Conservation (phyloP, 2,329 filamentous ascomycete genomes). For the Fusarium aywerte region DNA sequence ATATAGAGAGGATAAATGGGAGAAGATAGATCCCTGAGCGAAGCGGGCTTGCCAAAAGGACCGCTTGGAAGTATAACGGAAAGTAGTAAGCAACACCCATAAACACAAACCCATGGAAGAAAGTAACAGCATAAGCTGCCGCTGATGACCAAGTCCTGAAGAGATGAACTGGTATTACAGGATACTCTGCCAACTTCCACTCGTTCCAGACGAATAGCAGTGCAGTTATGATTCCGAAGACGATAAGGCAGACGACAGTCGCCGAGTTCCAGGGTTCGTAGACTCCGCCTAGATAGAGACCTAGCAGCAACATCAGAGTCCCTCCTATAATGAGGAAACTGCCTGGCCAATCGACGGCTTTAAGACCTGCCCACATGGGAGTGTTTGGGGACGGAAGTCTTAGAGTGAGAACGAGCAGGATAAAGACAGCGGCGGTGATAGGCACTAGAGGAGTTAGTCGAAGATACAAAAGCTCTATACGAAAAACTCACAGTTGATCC, state of each 20-base stretch:
- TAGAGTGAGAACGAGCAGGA: constrained; percentile 70
- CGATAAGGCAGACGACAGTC: constrained; percentile 69
- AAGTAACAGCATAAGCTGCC: constrained; percentile 62
- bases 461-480: fast-evolving
- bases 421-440: constrained; percentile 64
- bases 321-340: constrained; percentile 70
- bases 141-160: constrained; percentile 67
- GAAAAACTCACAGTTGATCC: constrained; percentile 59
- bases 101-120: constrained; percentile 66
- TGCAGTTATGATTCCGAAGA: constrained; percentile 66
- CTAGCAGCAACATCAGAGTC: constrained; percentile 75
- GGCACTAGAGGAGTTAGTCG: constrained; percentile 50
- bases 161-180: constrained; percentile 74
- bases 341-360: constrained; percentile 70
- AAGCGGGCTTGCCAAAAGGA: constrained; percentile 68
- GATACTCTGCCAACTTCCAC: constrained; percentile 70
- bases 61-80: constrained; percentile 78
- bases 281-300: constrained; percentile 75
- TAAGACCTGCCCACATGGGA: constrained; percentile 68
- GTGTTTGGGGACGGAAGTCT: constrained; percentile 75
- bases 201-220: constrained; percentile 69
- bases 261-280: constrained; percentile 70
- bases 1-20: constrained; percentile 66
- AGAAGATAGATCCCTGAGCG: constrained; percentile 71
- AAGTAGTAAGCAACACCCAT: constrained; percentile 76